These are phyloP conservation scores for Oryza australiensis DNA, from an alignment of 176 grass and related monocot species.

Conservation along the genomic window DNA sequence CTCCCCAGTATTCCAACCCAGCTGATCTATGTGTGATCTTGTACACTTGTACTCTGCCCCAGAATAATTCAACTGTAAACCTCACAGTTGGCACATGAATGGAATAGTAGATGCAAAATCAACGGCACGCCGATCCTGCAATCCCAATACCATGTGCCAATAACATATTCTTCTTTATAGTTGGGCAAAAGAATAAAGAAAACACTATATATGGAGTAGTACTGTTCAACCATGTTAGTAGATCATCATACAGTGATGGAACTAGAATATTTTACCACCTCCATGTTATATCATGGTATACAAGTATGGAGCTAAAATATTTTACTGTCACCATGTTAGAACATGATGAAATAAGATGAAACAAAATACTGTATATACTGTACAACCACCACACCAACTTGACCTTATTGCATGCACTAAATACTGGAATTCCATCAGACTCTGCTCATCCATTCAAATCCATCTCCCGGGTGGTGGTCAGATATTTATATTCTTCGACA, in stretches of 20 bases:
- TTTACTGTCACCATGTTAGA: background rate
- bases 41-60: background rate
- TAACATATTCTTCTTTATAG: background rate
- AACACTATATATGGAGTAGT: background rate
- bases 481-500: constrained; percentile 41
- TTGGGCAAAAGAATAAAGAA: background rate
- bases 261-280: background rate
- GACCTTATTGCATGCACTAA: background rate
- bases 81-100: background rate
- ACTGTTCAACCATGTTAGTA: background rate
- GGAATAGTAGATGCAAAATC: background rate
- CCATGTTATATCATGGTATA: background rate
- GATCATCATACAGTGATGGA: background rate
- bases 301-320: background rate
- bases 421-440: constrained; percentile 35
- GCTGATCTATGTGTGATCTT: background rate
- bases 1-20: background rate
- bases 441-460: constrained; percentile 48
- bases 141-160: background rate
- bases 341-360: background rate
- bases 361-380: background rate
- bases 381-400: background rate
- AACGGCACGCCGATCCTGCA: background rate
- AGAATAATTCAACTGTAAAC: constrained; percentile 1
- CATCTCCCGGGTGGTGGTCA: constrained; percentile 11